phyloP scores from a whole-genome alignment of 257 asterid species.

The Forsythia suspensa region DNA sequence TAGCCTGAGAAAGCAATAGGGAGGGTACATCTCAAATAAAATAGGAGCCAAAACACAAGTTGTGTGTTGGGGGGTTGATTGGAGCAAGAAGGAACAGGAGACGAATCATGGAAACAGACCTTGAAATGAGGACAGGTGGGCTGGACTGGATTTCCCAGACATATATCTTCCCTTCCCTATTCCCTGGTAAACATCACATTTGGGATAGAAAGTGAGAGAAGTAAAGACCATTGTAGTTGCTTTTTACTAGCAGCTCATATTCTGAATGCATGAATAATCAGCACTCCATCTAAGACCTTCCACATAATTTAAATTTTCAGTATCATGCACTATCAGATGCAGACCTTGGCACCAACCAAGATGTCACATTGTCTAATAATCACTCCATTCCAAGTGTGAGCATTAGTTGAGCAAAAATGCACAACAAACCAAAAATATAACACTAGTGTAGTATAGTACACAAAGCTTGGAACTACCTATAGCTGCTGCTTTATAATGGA shows the following conservation, averaged over 20 bases:
- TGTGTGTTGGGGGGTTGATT: not conserved
- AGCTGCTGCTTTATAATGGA: conserved; percentile 71
- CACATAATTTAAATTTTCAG: conserved; percentile 4
- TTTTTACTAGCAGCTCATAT: not conserved
- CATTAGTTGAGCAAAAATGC: not conserved
- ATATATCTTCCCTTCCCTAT: conserved; percentile 90
- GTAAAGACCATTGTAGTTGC: not conserved
- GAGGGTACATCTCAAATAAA: not conserved
- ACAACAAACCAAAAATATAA: not conserved
- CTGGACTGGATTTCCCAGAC: conserved; percentile 93
- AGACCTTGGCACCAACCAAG: too few relatives aligned
- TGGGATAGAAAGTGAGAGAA: conserved; percentile 13
- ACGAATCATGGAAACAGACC: conserved; percentile 40
- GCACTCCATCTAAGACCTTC: not conserved
- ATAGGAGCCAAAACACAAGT: not conserved
- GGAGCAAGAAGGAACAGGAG: not conserved
- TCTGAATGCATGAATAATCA: not conserved
- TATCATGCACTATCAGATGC: not conserved
- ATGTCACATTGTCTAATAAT: not conserved
- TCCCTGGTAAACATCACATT: conserved; percentile 46
- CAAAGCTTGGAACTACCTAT: conserved; percentile 53
- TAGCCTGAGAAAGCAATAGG: conserved; percentile 52
- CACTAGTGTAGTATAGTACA: not conserved
- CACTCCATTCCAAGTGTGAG: not conserved
- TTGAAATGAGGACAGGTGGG: conserved; percentile 84